Evolutionary conservation across 108 stramenopile genomes (phyloP), one percentile per base, ranked within the genome.

Genomic region (Fistulifera solaris): DNA sequence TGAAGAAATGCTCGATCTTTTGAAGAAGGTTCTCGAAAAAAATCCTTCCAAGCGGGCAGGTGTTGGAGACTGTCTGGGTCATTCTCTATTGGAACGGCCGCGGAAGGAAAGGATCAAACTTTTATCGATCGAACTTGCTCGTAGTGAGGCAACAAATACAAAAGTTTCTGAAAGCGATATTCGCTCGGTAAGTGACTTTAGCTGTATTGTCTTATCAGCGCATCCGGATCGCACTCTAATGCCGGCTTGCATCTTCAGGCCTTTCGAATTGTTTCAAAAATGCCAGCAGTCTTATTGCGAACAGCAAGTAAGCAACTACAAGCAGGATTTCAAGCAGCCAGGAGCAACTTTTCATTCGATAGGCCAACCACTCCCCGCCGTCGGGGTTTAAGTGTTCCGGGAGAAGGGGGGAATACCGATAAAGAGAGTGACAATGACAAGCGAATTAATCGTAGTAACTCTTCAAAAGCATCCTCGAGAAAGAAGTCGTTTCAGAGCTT

Each of bases 21-120:
- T 94, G 25, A 38, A 62, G 40, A 75, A 54, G 38, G 59, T 83
- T 44, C 50, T 94, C 35, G 70, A 72, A 18, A 81, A 80, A 57
- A 80, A 94, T 52, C 84, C 86, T 3, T 43, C 61, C 6, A 55
- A 69, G 19, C 64, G 93, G 38, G 83, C 85, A 3, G 81, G 84
- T 0, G 80, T 94, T 15, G 93, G 93, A 13, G 85, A 88, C 57
- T 89, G 87, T 56, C 67, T 94, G 21, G 68, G 74, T 18, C 93
- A 94, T 67, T 55, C 73, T 18, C 86, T 87, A 56, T 71, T 80
- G 40, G 45, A 49, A 21, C 31, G 40, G 18, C 88, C 93, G 13
- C 58, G 87, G 40, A 59, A 59, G 40, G 40, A 57, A 43, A 39
- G 56, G 8, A 25, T 57, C 13, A 14, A 57, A 43, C 18, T 42